Percentiles rank a stretch among this genome's conserved stretches.
phyloP scores from a whole-genome alignment of 2,329 filamentous ascomycete species.

The Aspergillus pseudoglaucus region DNA sequence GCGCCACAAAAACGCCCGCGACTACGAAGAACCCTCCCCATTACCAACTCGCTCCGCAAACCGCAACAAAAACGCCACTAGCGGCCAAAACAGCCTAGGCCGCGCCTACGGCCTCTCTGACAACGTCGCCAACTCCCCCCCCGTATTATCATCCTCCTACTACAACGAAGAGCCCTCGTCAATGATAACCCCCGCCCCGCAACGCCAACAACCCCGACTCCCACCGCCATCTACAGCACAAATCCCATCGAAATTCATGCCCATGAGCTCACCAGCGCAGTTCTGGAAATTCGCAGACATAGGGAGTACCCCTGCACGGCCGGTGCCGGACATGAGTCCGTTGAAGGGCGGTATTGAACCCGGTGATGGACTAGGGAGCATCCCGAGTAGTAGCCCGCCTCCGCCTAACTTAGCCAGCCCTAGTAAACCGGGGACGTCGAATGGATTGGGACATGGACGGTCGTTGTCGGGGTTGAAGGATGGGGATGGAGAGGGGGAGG shows the following conservation, averaged over 20 bases:
- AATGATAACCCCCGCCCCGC: conserved; percentile 45
- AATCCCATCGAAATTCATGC: conserved; percentile 47
- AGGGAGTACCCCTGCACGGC: conserved; percentile 39
- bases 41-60: conserved; percentile 30
- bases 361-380: conserved; percentile 29
- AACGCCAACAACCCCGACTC: conserved; percentile 43
- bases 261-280: conserved; percentile 45
- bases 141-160: conserved; percentile 44
- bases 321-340: conserved; percentile 41
- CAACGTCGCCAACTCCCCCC: conserved; percentile 37
- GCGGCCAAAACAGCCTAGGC: conserved; percentile 17
- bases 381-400: conserved; percentile 44
- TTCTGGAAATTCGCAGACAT: conserved; percentile 47
- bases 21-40: conserved; percentile 39
- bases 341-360: conserved; percentile 33
- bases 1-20: conserved; percentile 25
- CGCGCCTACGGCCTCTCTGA: conserved; percentile 37
- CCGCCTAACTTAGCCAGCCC: conserved; percentile 41
- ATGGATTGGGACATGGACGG: conserved; percentile 23
- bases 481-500: conserved; percentile 16
- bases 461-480: conserved; percentile 27
- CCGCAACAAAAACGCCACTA: conserved; percentile 18
- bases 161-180: conserved; percentile 42
- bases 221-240: conserved; percentile 45
- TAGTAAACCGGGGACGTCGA: conserved; percentile 35